phyloP scores from a whole-genome alignment of 768 basidiomycete genomes.

The Termitomyces sp. region DNA sequence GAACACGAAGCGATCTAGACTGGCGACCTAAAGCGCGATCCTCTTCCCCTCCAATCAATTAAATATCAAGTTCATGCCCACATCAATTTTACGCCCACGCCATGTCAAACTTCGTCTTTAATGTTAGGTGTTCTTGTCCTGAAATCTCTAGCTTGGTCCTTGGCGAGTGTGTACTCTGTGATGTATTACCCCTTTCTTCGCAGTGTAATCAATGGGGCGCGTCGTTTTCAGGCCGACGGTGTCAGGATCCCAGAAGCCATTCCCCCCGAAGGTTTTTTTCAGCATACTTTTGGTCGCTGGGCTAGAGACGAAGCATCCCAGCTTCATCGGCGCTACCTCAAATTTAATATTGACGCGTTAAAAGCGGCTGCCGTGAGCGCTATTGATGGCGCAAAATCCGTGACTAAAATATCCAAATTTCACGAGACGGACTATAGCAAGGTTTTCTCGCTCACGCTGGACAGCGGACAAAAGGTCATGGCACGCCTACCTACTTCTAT shows the following conservation, averaged over 20 bases:
- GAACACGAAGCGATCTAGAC: background rate
- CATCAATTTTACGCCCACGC: background rate
- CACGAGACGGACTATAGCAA: background rate
- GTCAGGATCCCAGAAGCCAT: background rate
- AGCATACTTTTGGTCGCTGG: background rate
- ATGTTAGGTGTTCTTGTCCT: background rate
- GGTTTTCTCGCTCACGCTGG: background rate
- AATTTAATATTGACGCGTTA: background rate
- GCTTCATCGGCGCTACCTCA: background rate
- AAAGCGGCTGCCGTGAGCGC: background rate
- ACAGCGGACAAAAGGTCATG: constrained; percentile 1
- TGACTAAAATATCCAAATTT: background rate
- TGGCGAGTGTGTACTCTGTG: background rate
- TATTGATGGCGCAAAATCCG: background rate
- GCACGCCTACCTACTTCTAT: background rate
- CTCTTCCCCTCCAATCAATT: background rate
- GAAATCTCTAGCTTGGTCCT: background rate
- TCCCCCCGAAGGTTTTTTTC: background rate
- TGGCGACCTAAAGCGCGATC: background rate
- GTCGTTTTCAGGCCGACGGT: background rate
- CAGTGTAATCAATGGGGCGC: background rate
- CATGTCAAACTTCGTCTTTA: background rate
- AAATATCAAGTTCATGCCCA: no score
- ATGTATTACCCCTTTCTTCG: background rate
- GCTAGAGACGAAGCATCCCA: background rate